Conservation (phyloP, 805 yeast species). For the Candida orba region DNA sequence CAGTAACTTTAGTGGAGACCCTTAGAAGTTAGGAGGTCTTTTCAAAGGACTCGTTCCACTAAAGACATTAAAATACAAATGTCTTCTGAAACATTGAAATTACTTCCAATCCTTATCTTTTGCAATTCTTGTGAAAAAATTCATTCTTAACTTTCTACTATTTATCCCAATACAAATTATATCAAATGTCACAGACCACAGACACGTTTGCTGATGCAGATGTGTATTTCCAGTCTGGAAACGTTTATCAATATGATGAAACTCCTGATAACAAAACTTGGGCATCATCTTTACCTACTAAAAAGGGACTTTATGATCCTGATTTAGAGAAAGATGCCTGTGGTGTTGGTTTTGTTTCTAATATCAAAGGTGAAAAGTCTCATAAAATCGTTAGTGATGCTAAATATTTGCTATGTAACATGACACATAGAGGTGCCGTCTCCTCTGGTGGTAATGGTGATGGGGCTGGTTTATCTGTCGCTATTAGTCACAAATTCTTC, state of each 20-base stretch:
- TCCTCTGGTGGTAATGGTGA: constrained; percentile 97
- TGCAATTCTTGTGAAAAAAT: too few species aligned
- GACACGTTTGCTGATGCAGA: constrained; percentile 10
- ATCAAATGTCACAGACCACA: neutral
- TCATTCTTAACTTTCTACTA: neutral
- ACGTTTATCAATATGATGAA: constrained; percentile 51
- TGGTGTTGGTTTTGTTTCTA: constrained; percentile 97
- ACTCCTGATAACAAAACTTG: constrained; percentile 76
- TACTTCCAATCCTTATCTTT: too few species aligned
- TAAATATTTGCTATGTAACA: constrained; percentile 78
- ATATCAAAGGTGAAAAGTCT: constrained; percentile 78
- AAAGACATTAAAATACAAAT: too few species aligned
- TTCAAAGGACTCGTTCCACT: too few species aligned
- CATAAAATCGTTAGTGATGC: constrained; percentile 95
- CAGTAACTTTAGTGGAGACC: too few species aligned
- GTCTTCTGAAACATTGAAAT: too few species aligned
- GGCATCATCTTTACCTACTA: constrained; percentile 84
- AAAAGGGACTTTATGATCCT: constrained; percentile 90
- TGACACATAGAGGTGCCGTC: constrained; percentile 99
- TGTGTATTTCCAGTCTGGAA: constrained; percentile 10
- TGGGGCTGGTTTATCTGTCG: constrained; percentile 95
- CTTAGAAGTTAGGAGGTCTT: too few species aligned
- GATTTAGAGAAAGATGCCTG: constrained; percentile 94
- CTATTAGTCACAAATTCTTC: constrained; percentile 87
- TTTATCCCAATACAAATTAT: too few species aligned